These are phyloP conservation scores for Coprinopsis marcescibilis DNA, from an alignment of 768 basidiomycete species.

Conservation along the genomic window DNA sequence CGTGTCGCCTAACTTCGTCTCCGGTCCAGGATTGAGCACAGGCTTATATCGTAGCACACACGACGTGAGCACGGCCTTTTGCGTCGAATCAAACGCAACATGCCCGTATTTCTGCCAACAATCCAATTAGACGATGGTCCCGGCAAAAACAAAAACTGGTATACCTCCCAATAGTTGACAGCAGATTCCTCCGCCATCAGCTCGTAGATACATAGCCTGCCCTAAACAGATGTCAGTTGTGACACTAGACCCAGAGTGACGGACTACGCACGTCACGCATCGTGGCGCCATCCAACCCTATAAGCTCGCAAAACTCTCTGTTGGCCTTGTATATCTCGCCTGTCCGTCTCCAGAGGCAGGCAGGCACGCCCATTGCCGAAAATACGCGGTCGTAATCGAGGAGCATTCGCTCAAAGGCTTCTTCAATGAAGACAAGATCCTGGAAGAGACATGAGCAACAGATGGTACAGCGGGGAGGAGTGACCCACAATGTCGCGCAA, in stretches of 20 bases:
- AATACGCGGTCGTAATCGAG: conserved; percentile 95
- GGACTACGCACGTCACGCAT: conserved; percentile 67
- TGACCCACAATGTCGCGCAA: conserved; percentile 64
- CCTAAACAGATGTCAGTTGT: conserved; percentile 34
- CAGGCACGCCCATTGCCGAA: conserved; percentile 94
- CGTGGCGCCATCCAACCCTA: conserved; percentile 82
- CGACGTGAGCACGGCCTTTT: conserved; percentile 90
- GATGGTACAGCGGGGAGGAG: background rate
- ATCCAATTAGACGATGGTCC: background rate
- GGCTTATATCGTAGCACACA: conserved; percentile 85
- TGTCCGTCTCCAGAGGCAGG: conserved; percentile 93
- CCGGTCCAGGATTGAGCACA: conserved; percentile 30
- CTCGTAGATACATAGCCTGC: conserved; percentile 93
- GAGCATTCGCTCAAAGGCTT: conserved; percentile 91
- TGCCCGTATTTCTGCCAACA: conserved; percentile 80
- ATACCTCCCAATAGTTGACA: conserved; percentile 95
- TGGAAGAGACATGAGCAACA: conserved; percentile 18
- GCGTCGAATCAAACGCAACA: conserved; percentile 86
- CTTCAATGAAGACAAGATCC: conserved; percentile 97
- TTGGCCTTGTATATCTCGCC: conserved; percentile 99
- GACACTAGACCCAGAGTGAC: conserved; percentile 1
- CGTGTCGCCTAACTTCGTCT: conserved; percentile 18
- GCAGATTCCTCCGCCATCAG: conserved; percentile 97
- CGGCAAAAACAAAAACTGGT: conserved; percentile 2
- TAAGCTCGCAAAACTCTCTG: conserved; percentile 87